These are phyloP conservation scores for Thraustochytrium aureum DNA, from an alignment of 352 stramenopile genomes.

Conservation along the genomic window DNA sequence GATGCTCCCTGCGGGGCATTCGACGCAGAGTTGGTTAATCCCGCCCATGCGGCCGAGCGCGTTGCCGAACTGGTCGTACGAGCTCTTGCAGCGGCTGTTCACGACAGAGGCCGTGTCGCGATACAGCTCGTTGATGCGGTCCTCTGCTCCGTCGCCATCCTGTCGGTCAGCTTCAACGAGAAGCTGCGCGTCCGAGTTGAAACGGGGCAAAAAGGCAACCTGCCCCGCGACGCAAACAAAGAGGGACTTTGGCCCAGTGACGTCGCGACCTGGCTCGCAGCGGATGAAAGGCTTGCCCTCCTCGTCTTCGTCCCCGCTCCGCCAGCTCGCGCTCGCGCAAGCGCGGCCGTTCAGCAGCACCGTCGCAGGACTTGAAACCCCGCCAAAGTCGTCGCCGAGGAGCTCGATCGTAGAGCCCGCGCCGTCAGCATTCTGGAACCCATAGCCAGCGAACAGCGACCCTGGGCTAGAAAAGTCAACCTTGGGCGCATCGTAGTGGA, in stretches of 20 bases:
- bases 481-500: conserved; percentile 32
- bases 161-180: conserved; percentile 25
- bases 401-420: background rate
- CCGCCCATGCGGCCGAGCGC: conserved; percentile 33
- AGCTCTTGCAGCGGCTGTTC: conserved; percentile 41
- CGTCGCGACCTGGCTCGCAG: conserved; percentile 3
- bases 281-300: conserved; percentile 22
- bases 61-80: conserved; percentile 37
- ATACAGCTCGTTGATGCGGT: conserved; percentile 12
- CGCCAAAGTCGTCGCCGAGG: conserved; percentile 38
- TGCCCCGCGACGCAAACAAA: conserved; percentile 47
- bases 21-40: conserved; percentile 30
- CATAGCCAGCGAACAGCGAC: background rate
- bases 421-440: conserved; percentile 28
- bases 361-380: background rate
- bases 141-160: background rate
- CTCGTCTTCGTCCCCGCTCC: conserved; percentile 29
- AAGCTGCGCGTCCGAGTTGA: background rate
- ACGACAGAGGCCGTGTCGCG: background rate
- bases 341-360: conserved; percentile 9
- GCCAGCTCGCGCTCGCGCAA: conserved; percentile 1
- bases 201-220: background rate
- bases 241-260: background rate
- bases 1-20: conserved; percentile 17
- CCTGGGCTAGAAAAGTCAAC: conserved; percentile 1